Evolutionary conservation across 305 asterid species (phyloP).

Genomic region (Fraxinus xanthoxyloides): DNA sequence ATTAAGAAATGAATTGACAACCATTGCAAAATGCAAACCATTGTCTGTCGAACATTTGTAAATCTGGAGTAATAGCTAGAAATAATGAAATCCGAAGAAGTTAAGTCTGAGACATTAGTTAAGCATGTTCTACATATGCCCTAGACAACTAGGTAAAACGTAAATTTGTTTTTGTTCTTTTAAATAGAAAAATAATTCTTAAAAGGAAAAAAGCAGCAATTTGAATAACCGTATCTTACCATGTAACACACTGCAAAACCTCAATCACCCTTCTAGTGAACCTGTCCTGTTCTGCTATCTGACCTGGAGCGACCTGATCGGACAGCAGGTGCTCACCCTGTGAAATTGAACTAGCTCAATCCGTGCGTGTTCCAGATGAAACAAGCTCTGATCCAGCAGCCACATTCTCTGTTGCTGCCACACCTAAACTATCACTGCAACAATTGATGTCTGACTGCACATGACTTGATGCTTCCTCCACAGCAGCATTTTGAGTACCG

Average conservation of each 20-base stretch:
- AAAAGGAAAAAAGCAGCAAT: neutral
- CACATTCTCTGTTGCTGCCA: constrained; percentile 12
- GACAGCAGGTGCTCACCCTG: neutral
- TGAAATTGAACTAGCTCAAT: neutral
- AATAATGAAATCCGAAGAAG: neutral
- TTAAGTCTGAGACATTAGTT: neutral
- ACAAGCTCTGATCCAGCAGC: constrained; percentile 12
- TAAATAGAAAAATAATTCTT: neutral
- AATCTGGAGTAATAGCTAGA: neutral
- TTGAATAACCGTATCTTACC: neutral
- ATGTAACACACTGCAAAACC: neutral
- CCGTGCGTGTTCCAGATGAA: constrained; percentile 4
- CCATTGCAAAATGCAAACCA: neutral
- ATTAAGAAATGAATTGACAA: neutral
- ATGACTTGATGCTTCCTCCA: constrained; percentile 18
- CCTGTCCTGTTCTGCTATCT: neutral
- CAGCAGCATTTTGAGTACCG: neutral
- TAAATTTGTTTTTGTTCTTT: neutral
- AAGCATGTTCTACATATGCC: neutral
- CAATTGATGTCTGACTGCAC: constrained; percentile 1
- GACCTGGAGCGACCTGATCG: neutral
- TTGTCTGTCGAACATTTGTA: neutral
- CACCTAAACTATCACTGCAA: constrained; percentile 1
- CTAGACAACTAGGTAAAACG: neutral
- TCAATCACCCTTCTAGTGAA: neutral